phyloP scores from a whole-genome alignment of 345 rosid species.

The Hypericum androsaemum region DNA sequence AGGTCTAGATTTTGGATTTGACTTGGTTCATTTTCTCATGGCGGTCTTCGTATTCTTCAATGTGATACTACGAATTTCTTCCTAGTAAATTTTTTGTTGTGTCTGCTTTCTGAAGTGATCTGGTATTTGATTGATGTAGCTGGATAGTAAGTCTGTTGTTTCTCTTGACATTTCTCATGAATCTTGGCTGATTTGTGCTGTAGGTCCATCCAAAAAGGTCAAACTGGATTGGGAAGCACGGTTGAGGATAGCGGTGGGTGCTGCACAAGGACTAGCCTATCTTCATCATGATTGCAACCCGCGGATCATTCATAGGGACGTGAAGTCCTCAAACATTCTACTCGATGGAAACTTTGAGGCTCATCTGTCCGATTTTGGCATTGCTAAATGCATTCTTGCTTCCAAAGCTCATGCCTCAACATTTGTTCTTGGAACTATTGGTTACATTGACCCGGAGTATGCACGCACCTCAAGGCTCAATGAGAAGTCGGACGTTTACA shows the following conservation, averaged over 20 bases:
- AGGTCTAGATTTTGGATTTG: too few species aligned
- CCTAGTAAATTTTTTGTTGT: too few species aligned
- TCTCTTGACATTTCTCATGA: not conserved
- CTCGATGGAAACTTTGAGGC: slow-evolving; percentile 81
- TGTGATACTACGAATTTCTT: not conserved
- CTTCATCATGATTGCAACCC: slow-evolving; percentile 97
- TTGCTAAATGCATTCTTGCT: slow-evolving; percentile 73
- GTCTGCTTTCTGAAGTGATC: not conserved
- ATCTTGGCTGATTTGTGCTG: not conserved
- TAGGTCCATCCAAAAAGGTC: slow-evolving; percentile 71
- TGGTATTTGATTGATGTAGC: too few species aligned
- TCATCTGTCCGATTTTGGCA: slow-evolving; percentile 84
- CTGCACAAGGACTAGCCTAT: slow-evolving; percentile 91
- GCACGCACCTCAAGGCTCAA: slow-evolving; percentile 75
- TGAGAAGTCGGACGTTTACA: slow-evolving; percentile 90
- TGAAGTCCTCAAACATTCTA: slow-evolving; percentile 86
- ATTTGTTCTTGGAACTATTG: slow-evolving; percentile 79
- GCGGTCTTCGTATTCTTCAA: too few species aligned
- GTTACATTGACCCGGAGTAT: slow-evolving; percentile 96
- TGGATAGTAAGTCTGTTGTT: too few species aligned
- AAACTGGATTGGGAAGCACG: slow-evolving; percentile 95
- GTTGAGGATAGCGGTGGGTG: slow-evolving; percentile 76
- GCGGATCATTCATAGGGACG: slow-evolving; percentile 78
- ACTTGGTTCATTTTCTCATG: too few species aligned
- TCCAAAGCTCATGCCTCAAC: slow-evolving; percentile 75